phyloP scores from a whole-genome alignment of 2,329 filamentous ascomycete species.

The Zasmidium cellare region DNA sequence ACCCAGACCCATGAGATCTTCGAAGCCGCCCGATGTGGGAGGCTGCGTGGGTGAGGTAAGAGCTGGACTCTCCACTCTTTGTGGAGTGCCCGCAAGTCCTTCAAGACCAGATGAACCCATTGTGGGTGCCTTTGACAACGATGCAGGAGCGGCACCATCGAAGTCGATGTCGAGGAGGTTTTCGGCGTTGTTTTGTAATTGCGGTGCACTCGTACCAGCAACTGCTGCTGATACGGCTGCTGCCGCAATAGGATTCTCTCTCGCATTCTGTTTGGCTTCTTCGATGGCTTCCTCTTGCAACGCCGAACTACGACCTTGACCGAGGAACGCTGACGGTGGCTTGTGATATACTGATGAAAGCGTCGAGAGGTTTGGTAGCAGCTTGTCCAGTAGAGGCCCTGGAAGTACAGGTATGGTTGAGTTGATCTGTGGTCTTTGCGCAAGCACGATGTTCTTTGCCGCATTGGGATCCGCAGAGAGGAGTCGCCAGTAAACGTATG shows the following conservation, averaged over 20 bases:
- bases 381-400: slow-evolving; percentile 77
- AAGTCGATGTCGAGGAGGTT: slow-evolving; percentile 96
- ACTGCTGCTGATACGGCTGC: slow-evolving; percentile 70
- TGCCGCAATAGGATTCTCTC: slow-evolving; percentile 90
- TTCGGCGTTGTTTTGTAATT: slow-evolving; percentile 77
- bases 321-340: slow-evolving; percentile 95
- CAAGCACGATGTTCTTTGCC: slow-evolving; percentile 89
- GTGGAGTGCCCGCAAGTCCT: slow-evolving; percentile 64
- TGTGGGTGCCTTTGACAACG: slow-evolving; percentile 66
- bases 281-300: slow-evolving; percentile 95
- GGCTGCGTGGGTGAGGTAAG: slow-evolving; percentile 42
- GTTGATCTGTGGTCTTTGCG: slow-evolving; percentile 89
- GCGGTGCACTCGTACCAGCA: slow-evolving; percentile 39
- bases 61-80: slow-evolving; percentile 65
- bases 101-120: slow-evolving; percentile 52
- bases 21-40: slow-evolving; percentile 61
- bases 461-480: slow-evolving; percentile 88
- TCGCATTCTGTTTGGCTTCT: slow-evolving; percentile 88
- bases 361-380: slow-evolving; percentile 90
- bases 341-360: slow-evolving; percentile 98
- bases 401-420: slow-evolving; percentile 92
- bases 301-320: slow-evolving; percentile 89
- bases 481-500: slow-evolving; percentile 97
- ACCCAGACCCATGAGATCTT: slow-evolving; percentile 75
- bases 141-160: slow-evolving; percentile 89